Conservation (phyloP, 2,329 filamentous ascomycete species). For the Westerdykella sp. region DNA sequence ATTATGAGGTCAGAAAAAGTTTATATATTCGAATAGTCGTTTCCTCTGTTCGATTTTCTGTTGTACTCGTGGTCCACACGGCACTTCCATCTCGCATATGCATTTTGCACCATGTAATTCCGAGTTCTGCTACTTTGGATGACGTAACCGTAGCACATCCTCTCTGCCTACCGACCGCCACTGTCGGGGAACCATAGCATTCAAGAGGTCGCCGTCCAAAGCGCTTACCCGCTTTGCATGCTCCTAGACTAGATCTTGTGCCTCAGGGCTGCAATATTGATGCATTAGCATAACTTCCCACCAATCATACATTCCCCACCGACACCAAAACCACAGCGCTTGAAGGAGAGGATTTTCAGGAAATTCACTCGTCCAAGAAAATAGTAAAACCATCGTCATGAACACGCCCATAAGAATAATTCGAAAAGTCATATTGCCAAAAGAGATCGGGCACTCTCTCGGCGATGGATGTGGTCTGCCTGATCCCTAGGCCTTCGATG, state of each 20-base stretch:
- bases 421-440: conserved; percentile 51
- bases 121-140: too few relatives aligned
- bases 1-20: too few relatives aligned
- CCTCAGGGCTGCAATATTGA: conserved; percentile 8
- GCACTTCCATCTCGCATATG: too few relatives aligned
- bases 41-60: too few relatives aligned
- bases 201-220: conserved; percentile 6
- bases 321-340: background rate
- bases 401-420: conserved; percentile 50
- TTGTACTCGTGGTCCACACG: too few relatives aligned
- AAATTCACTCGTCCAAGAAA: conserved; percentile 40
- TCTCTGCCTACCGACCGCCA: too few relatives aligned
- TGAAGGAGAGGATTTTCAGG: background rate
- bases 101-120: too few relatives aligned
- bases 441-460: conserved; percentile 50
- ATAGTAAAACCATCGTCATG: conserved; percentile 54
- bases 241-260: conserved; percentile 15
- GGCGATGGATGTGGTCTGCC: conserved; percentile 46
- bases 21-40: too few relatives aligned
- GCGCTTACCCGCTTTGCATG: conserved; percentile 19
- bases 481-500: conserved; percentile 48
- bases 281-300: background rate
- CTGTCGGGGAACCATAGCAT: background rate
- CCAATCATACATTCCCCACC: too few relatives aligned
- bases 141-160: too few relatives aligned